These are phyloP conservation scores for Saccharomycopsis fibuligera DNA, from an alignment of 805 yeast genomes.

Conservation along the genomic window DNA sequence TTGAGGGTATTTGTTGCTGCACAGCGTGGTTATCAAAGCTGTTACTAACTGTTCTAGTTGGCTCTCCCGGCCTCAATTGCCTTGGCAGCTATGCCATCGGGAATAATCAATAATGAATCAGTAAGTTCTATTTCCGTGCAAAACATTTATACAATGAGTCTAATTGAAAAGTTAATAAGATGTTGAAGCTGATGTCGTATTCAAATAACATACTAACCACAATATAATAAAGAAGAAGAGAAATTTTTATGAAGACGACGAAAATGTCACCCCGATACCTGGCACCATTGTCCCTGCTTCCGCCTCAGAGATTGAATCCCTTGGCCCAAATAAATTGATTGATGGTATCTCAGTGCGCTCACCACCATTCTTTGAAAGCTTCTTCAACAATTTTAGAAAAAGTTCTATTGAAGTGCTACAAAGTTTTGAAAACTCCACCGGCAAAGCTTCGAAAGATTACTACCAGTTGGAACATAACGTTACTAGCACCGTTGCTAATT, in stretches of 20 bases:
- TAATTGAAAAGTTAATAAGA: neutral
- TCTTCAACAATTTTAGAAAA: conserved; percentile 44
- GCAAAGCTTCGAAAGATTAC: conserved; percentile 43
- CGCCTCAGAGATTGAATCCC: conserved; percentile 34
- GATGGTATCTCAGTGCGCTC: conserved; percentile 55
- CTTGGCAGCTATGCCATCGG: neutral
- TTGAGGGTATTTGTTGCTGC: neutral
- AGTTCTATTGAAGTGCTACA: conserved; percentile 30
- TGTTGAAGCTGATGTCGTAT: neutral
- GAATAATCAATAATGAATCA: conserved; percentile 5
- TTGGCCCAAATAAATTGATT: conserved; percentile 43
- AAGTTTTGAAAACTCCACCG: conserved; percentile 35
- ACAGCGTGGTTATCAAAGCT: neutral
- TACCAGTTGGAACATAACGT: conserved; percentile 57
- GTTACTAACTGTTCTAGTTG: too few relatives aligned
- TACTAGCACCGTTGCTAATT: conserved; percentile 52
- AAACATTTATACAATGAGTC: too few relatives aligned
- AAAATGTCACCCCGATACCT: conserved; percentile 40
- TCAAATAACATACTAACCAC: neutral
- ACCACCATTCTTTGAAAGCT: conserved; percentile 40
- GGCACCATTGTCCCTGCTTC: conserved; percentile 43
- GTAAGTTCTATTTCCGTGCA: neutral
- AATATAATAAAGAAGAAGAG: conserved; percentile 29
- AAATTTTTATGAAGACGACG: conserved; percentile 46
- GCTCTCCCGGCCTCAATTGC: neutral